Evolutionary conservation across 2,329 filamentous ascomycete species (phyloP), one percentile per base, ranked within the genome.

Genomic region (Lasiodiplodia sp.): DNA sequence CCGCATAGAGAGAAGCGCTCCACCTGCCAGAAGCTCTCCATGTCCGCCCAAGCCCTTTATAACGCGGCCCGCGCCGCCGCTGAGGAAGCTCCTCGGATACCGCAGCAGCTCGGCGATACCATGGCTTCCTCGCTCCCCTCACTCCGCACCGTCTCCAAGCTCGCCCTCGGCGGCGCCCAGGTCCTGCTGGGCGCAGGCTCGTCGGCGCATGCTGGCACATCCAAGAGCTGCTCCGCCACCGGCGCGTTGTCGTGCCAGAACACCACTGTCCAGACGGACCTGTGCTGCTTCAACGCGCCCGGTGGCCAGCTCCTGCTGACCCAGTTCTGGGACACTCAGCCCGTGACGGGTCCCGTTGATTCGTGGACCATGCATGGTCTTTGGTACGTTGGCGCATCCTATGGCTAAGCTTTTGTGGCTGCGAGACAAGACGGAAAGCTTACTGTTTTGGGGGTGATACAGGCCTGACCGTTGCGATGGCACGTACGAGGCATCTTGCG

Each of bases 271-370:
- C 85, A 87, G n/a, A 77, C 84, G 63, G 84, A 93, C 74, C 86
- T 89, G 7, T 94, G 92, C 82, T 94, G 92, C 80, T 91, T 93
- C 82, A 91, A 91, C 74, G 84, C 87, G 25, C 91, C 91, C 0
- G 88, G 90, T 4, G 92, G 92, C 8, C 87, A 92, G 70, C 80
- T 94, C 55, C 84, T 93, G 4, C 87, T 88, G 78, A 93, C 92
- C 2, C 91, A 94, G 53, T 93, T 94, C 80, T 94, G 91, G 91
- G 91, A 94, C 75, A 86, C 88, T 0, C 76, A 86, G 69, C 90
- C 90, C 1, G 81, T 85, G 1, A 86, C 88, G 4, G 91, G 92
- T 23, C 58, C 57, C 14, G 51, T 58, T 21, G 51, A 62, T 28
- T 57, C 52, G 6, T 94, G 91, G 91, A 93, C 90, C 1, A 86